Evolutionary conservation across 371 early-diverging fungal genomes (phyloP).

Genomic region (Dipsacomyces acuminosporus): DNA sequence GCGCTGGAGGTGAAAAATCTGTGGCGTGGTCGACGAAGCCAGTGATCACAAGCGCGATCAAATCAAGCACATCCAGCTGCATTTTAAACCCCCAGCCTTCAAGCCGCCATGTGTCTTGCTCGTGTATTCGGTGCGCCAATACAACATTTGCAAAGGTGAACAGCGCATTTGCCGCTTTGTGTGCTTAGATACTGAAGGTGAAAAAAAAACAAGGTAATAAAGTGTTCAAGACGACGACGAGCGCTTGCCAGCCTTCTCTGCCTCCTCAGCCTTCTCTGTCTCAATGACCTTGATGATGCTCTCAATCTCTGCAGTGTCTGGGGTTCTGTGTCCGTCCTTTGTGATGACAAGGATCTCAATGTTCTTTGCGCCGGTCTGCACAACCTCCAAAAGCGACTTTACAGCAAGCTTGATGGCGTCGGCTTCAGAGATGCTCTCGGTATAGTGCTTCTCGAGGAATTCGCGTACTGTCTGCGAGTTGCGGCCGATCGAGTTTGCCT

Average conservation of each 20-base stretch:
- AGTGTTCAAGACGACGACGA: slow-evolving; percentile 6
- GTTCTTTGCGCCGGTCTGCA: slow-evolving; percentile 98
- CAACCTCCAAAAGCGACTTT: slow-evolving; percentile 91
- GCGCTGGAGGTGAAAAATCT: too few relatives aligned
- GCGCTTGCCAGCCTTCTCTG: slow-evolving; percentile 57
- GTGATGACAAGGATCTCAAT: slow-evolving; percentile 95
- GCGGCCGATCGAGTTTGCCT: slow-evolving; percentile 96
- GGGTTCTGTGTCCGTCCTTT: slow-evolving; percentile 63
- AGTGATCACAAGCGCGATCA: too few relatives aligned
- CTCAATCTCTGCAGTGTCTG: slow-evolving; percentile 81
- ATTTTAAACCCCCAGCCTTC: too few relatives aligned
- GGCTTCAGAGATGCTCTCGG: slow-evolving; percentile 71
- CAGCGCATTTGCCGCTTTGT: too few relatives aligned
- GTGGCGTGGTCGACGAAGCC: too few relatives aligned
- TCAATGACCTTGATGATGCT: slow-evolving; percentile 80
- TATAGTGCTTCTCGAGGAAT: slow-evolving; percentile 96
- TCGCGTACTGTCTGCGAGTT: slow-evolving; percentile 95
- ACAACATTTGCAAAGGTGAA: too few relatives aligned
- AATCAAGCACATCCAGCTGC: too few relatives aligned
- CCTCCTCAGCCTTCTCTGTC: slow-evolving; percentile 90
- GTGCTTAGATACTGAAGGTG: too few relatives aligned
- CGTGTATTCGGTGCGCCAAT: too few relatives aligned
- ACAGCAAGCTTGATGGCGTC: slow-evolving; percentile 88
- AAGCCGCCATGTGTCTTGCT: too few relatives aligned
- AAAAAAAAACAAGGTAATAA: slow-evolving; percentile 2